Base-by-base conservation (phyloP, 306 rosid species). In the Canavalia ensiformis region DNA sequence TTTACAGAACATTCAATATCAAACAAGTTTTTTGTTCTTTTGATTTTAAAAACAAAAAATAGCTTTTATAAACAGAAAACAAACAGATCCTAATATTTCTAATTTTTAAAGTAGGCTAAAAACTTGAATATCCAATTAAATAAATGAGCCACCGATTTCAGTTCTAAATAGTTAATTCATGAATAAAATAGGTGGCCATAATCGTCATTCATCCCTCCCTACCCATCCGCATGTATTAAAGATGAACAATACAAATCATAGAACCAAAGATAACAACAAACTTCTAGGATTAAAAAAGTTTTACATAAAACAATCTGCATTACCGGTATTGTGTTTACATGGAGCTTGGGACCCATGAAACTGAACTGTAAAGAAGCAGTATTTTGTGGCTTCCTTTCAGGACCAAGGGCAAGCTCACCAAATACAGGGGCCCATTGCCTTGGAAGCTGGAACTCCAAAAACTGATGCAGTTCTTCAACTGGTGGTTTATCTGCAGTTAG, bases 331-430 rank as follows among this genome's bases (percentile, higher is more conserved):
- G 92, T 91, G 81, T 93, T 93, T 59, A 93, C 93, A 45, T 91
- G 88, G 41, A 93, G 97, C 90, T 93, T 93, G 31, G 97, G 97
- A 68, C 97, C 97, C 97, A 93, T 86, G 73, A 93, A 86, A 86
- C 97, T 93, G 86, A 93, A 88, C 86, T 89, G 94, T 83, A 93
- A 85, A 60, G 97, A 87, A 31, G 97, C 87, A 73, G 85, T 70
- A 69, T 84, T 84, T 76, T 84, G 90, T 33, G 78, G 85, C 83
- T 82, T 90, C 87, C 87, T 88, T 67, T 90, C 90, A 77, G 97
- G 97, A 65, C 97, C 97, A 81, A 93, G 92, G 60, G 94, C 79
- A 69, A 93, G 92, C 90, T 93, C 94, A 62, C 97, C 97, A 76
- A 91, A 91, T 66, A 87, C 90, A 6, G 97, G 97, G 49, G 97